Evolutionary conservation across 257 asterid genomes (phyloP), one percentile per base, ranked within the genome.

Genomic region (Solanum appendiculatum): DNA sequence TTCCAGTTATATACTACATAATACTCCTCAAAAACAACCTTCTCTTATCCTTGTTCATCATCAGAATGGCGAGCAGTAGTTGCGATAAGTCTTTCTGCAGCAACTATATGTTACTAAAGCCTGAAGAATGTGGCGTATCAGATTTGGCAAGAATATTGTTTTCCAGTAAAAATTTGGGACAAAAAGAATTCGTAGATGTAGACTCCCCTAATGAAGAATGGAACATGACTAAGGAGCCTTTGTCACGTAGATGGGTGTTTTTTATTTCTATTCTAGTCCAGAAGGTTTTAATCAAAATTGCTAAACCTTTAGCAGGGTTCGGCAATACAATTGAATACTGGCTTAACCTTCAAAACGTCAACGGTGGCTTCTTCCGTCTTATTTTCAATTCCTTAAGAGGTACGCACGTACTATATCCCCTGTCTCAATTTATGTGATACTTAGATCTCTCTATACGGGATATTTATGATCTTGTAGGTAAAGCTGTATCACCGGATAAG

Each of bases 241-340:
- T 88, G 42, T 64, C 85, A 81, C 86, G 85, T 27, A 85, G 90
- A 85, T 84, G 84, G 25, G 20, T 73, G 7, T 86, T 89, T 34
- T 83, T 82, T 42, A 7, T 87, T 33, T 90, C 91, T 37, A 54
- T 90, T 5, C 7, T 78, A 5, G 13, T 46, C 39, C 90, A 87
- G 13, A 90, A 82, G 7, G 7, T 56, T 31, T 82, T 90, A 16
- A 88, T 64, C 7, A 42, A 13, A 7, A 25, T 5, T 25, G 16
- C 93, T 0, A 90, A 88, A n/a, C 94, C 95, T 21, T 16, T 94
- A 92, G 91, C 92, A 0, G 10, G 63, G 1, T 23, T 88, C 20
- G 98, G 99, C 29, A 88, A 91, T 12, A 86, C 83, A 0, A 54
- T 91, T 15, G 98, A 96, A 87, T n/a, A 92, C 25, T 96, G 98